phyloP scores from a whole-genome alignment of 805 yeast species.

The Cyberlindnera nakhonratchasimensis region DNA sequence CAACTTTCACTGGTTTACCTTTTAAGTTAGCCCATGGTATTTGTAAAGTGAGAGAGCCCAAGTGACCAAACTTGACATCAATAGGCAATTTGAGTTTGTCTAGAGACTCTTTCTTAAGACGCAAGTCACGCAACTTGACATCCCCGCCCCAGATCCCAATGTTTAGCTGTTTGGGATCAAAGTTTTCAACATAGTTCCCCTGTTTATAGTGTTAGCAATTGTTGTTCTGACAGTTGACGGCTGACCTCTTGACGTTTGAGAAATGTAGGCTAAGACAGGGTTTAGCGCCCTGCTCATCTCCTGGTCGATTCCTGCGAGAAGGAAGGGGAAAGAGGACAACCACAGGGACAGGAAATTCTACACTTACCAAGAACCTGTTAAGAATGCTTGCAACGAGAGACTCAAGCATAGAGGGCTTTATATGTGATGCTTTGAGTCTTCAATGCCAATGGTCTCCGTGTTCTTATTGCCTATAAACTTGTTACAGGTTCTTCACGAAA shows the following conservation, averaged over 20 bases:
- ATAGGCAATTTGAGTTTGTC: constrained; percentile 85
- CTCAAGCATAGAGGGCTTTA: constrained; percentile 47
- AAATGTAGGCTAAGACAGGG: too few relatives aligned
- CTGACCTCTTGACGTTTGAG: too few relatives aligned
- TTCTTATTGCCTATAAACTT: neutral
- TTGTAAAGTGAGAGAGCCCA: constrained; percentile 85
- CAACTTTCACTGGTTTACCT: constrained; percentile 84
- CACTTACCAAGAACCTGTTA: constrained; percentile 47
- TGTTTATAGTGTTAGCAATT: constrained; percentile 13
- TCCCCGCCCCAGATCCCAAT: constrained; percentile 98
- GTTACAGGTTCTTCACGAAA: neutral
- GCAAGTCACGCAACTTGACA: constrained; percentile 75
- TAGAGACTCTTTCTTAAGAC: constrained; percentile 81
- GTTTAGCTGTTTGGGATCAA: constrained; percentile 91
- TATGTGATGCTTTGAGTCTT: neutral
- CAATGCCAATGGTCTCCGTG: neutral
- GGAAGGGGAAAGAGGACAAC: too few relatives aligned
- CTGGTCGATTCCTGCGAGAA: neutral
- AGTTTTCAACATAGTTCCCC: constrained; percentile 84
- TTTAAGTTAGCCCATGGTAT: constrained; percentile 97
- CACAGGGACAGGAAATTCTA: neutral
- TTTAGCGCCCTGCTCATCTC: neutral
- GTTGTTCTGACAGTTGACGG: neutral
- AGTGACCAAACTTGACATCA: constrained; percentile 82
- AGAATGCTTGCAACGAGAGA: constrained; percentile 61